Conservation (phyloP, 2,329 filamentous ascomycete species). For the Neobulgaria alba region DNA sequence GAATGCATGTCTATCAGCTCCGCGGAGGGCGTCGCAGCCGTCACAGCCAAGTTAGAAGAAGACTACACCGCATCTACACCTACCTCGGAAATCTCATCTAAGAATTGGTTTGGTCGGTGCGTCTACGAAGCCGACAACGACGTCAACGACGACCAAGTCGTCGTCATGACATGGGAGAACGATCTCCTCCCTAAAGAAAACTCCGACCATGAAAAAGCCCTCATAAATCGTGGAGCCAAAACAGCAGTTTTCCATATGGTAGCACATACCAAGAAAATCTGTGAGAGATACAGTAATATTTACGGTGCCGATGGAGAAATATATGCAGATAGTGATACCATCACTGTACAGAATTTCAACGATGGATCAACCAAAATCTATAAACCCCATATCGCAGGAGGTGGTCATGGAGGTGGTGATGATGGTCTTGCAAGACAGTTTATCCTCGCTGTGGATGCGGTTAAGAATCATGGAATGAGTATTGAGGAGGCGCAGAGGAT, state of each 20-base stretch:
- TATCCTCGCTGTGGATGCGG: constrained; percentile 69
- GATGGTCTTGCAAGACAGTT: constrained; percentile 75
- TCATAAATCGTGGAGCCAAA: constrained; percentile 54
- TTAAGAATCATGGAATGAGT: constrained; percentile 60
- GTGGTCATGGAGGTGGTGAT: constrained; percentile 71
- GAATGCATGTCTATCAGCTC: constrained; percentile 48
- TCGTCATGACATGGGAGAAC: constrained; percentile 82
- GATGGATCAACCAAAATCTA: constrained; percentile 43
- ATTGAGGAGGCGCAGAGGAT: constrained; percentile 64
- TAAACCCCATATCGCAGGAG: constrained; percentile 50
- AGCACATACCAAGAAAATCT: constrained; percentile 79
- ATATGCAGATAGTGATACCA: constrained; percentile 70
- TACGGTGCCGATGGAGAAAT: constrained; percentile 86
- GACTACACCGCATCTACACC: constrained; percentile 46
- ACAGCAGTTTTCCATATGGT: constrained; percentile 91
- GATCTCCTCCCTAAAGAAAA: constrained; percentile 35
- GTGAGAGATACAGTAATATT: constrained; percentile 73
- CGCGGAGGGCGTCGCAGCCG: constrained; percentile 39
- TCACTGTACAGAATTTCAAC: constrained; percentile 66
- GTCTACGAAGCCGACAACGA: constrained; percentile 91
- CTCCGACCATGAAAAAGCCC: constrained; percentile 15
- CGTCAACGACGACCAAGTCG: constrained; percentile 86
- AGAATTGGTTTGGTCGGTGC: constrained; percentile 85
- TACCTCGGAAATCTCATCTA: constrained; percentile 37
- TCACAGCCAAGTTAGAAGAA: constrained; percentile 32